A percentile compares a stretch with the other conserved stretches of the same genome.
Conservation (phyloP, 2,329 filamentous ascomycete species). For the Ascochyta fabae region DNA sequence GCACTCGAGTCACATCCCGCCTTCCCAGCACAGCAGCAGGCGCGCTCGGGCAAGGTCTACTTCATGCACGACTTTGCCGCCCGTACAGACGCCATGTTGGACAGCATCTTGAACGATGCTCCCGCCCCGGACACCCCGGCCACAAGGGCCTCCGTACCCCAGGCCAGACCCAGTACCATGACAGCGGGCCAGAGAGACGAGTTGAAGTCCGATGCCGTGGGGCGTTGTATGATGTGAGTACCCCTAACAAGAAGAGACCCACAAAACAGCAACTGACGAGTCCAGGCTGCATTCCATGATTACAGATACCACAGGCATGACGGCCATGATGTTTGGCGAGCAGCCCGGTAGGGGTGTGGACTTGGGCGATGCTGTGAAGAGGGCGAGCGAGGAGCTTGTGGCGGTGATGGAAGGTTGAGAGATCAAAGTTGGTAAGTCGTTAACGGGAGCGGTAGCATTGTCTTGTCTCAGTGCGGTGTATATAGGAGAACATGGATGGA, state of each 20-base stretch:
- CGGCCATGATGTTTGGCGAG: slow-evolving; percentile 18
- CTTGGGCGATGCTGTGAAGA: slow-evolving; percentile 19
- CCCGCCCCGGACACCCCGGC: slow-evolving; percentile 17
- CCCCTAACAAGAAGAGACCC: not conserved
- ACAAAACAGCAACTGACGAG: not conserved
- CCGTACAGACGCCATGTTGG: slow-evolving; percentile 23
- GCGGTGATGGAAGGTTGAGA: not conserved
- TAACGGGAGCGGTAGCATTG: too few species aligned
- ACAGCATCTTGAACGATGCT: slow-evolving; percentile 15
- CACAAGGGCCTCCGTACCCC: slow-evolving; percentile 13
- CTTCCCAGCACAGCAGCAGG: slow-evolving; percentile 14
- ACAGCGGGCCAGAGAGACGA: slow-evolving; percentile 15
- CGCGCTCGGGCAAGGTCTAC: slow-evolving; percentile 22
- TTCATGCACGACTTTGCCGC: slow-evolving; percentile 25
- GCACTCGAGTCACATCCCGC: slow-evolving; percentile 21
- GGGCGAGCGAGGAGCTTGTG: slow-evolving; percentile 6
- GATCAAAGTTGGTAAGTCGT: too few species aligned
- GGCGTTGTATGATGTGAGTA: slow-evolving; percentile 18
- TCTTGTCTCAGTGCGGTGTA: not conserved
- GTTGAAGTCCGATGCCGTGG: slow-evolving; percentile 18
- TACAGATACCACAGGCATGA: slow-evolving; percentile 14
- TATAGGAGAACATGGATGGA: too few species aligned
- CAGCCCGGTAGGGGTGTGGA: slow-evolving; percentile 13
- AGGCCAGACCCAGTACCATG: slow-evolving; percentile 12
- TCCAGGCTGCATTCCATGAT: slow-evolving; percentile 14